Evolutionary conservation across 345 rosid genomes (phyloP).

Genomic region (Turritis glabra): DNA sequence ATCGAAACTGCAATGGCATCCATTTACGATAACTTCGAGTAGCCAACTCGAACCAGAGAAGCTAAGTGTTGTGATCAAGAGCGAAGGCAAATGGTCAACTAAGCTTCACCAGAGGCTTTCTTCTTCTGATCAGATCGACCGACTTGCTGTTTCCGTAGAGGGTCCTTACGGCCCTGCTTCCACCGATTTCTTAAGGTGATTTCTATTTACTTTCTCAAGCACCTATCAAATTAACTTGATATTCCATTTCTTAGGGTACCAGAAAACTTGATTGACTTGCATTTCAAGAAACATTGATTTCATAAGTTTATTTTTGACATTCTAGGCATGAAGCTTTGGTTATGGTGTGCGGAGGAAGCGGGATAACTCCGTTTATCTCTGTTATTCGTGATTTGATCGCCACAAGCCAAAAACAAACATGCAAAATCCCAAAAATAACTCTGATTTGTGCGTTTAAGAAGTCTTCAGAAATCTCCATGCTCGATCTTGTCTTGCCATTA

Average conservation of each 20-base stretch:
- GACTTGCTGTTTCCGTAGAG: conserved; percentile 57
- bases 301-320: not conserved
- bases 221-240: not conserved
- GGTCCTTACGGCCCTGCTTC: conserved; percentile 94
- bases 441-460: conserved; percentile 60
- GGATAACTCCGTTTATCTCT: conserved; percentile 86
- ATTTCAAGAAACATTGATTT: conserved; percentile 1
- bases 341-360: conserved; percentile 94
- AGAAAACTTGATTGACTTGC: conserved; percentile 11
- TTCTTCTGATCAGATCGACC: conserved; percentile 50
- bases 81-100: conserved; percentile 82
- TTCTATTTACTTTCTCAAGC: not conserved
- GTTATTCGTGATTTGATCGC: conserved; percentile 60
- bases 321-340: conserved; percentile 69
- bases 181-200: conserved; percentile 67
- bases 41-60: conserved; percentile 67
- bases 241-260: not conserved
- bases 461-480: conserved; percentile 64
- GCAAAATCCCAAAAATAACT: conserved; percentile 50
- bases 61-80: conserved; percentile 65
- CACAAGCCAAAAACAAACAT: conserved; percentile 33
- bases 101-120: conserved; percentile 67
- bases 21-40: conserved; percentile 71
- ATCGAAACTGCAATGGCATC: conserved; percentile 93
- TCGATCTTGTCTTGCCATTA: conserved; percentile 63